A percentile compares a stretch with the other conserved stretches of the same genome.
Conservation (phyloP, 768 basidiomycete genomes). For the Hericium erinaceus region DNA sequence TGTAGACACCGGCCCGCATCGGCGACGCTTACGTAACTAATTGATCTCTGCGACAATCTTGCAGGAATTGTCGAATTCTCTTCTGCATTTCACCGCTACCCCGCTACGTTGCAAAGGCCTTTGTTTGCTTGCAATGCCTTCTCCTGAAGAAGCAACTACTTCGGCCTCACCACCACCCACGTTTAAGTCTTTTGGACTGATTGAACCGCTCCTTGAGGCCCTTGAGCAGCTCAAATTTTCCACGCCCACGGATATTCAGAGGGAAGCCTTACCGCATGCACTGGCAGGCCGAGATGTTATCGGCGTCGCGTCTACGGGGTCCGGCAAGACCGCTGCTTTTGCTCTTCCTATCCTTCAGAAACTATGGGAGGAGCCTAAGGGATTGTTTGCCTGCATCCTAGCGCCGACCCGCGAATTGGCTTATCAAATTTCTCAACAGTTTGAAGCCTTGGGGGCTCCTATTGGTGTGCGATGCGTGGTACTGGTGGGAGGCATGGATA, state of each 20-base stretch:
- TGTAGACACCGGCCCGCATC: no score
- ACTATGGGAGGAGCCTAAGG: slow-evolving; percentile 91
- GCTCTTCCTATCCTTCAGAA: slow-evolving; percentile 93
- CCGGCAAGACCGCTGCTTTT: slow-evolving; percentile 97
- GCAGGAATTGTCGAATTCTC: no score
- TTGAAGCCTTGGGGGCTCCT: slow-evolving; percentile 81
- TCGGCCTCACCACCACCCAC: slow-evolving; percentile 33
- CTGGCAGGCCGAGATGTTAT: slow-evolving; percentile 92
- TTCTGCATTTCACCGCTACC: no score
- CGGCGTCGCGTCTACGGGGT: slow-evolving; percentile 95
- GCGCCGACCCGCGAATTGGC: slow-evolving; percentile 98
- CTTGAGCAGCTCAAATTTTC: slow-evolving; percentile 76
- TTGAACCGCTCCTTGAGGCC: slow-evolving; percentile 81
- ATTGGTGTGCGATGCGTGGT: slow-evolving; percentile 90
- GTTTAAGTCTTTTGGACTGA: slow-evolving; percentile 82
- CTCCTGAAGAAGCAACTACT: slow-evolving; percentile 52
- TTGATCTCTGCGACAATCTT: no score
- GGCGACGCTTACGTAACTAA: no score
- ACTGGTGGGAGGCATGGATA: slow-evolving; percentile 93
- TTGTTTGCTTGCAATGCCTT: slow-evolving; percentile 35
- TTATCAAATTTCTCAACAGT: slow-evolving; percentile 96
- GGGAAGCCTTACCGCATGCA: slow-evolving; percentile 76
- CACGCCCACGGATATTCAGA: slow-evolving; percentile 86
- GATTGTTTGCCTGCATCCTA: slow-evolving; percentile 86
- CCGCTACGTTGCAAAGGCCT: no score